phyloP scores from a whole-genome alignment of 2,329 filamentous ascomycete species.

The Massarina eburnea region DNA sequence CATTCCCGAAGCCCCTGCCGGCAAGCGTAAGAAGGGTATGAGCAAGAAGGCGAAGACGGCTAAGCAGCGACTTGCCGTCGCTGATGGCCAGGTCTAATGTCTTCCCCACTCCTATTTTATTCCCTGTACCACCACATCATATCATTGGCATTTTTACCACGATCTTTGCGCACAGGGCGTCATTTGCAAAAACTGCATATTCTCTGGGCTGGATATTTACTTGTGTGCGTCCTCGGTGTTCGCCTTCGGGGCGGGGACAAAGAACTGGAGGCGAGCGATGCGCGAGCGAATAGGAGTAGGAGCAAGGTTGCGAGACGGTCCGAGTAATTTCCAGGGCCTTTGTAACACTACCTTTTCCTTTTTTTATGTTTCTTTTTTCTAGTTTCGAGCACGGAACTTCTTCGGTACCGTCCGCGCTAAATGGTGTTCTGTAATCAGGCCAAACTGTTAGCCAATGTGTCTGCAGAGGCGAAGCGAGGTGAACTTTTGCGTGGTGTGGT shows the following conservation, averaged over 20 bases:
- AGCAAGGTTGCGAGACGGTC: too few relatives aligned
- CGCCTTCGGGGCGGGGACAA: too few relatives aligned
- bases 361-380: background rate
- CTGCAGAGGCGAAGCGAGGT: too few relatives aligned
- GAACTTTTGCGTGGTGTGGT: too few relatives aligned
- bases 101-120: background rate
- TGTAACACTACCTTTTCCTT: too few relatives aligned
- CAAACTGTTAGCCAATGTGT: too few relatives aligned
- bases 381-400: too few relatives aligned
- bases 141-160: slow-evolving; percentile 4
- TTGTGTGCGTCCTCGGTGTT: background rate
- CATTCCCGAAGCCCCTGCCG: slow-evolving; percentile 49
- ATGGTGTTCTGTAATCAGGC: too few relatives aligned
- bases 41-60: slow-evolving; percentile 56
- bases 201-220: background rate
- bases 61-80: slow-evolving; percentile 52
- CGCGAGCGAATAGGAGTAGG: too few relatives aligned
- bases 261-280: too few relatives aligned
- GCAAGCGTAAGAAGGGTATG: slow-evolving; percentile 55
- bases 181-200: background rate
- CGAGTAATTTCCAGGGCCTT: too few relatives aligned
- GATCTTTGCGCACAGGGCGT: slow-evolving; percentile 3
- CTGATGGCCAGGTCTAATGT: slow-evolving; percentile 46
- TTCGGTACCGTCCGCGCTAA: too few relatives aligned
- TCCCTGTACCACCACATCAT: slow-evolving; percentile 5